Percentiles rank a stretch among this genome's conserved stretches.
Conservation (phyloP, 345 rosid species). For the Eucalyptus marginata region DNA sequence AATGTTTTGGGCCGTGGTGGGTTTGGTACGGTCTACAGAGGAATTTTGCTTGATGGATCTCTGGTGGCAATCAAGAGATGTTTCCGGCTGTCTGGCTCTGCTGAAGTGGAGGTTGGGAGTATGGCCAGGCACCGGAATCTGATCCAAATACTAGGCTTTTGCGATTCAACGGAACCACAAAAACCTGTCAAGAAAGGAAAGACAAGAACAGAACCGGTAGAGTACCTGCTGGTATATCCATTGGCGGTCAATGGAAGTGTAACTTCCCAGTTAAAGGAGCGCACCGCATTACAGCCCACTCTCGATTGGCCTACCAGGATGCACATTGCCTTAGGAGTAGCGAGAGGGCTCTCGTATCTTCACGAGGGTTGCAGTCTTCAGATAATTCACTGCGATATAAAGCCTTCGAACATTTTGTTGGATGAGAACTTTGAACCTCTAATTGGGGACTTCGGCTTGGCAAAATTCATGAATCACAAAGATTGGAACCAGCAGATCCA, state of each 20-base stretch:
- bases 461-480: not conserved
- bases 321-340: not conserved
- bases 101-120: not conserved
- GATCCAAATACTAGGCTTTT: not conserved
- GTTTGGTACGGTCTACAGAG: not conserved
- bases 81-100: fast-evolving
- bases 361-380: not conserved
- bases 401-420: not conserved
- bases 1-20: not conserved
- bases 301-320: not conserved
- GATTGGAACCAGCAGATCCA: not conserved
- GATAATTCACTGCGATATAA: not conserved
- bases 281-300: not conserved
- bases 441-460: not conserved
- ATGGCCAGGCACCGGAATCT: not conserved
- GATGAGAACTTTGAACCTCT: not conserved
- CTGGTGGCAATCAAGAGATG: not conserved
- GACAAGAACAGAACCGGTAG: not conserved
- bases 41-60: not conserved
- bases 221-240: not conserved
- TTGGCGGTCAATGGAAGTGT: not conserved
- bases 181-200: not conserved
- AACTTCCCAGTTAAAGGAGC: not conserved
- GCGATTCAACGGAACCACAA: not conserved
- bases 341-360: not conserved